Conservation (phyloP, 768 basidiomycete species). For the Suillus placidus region DNA sequence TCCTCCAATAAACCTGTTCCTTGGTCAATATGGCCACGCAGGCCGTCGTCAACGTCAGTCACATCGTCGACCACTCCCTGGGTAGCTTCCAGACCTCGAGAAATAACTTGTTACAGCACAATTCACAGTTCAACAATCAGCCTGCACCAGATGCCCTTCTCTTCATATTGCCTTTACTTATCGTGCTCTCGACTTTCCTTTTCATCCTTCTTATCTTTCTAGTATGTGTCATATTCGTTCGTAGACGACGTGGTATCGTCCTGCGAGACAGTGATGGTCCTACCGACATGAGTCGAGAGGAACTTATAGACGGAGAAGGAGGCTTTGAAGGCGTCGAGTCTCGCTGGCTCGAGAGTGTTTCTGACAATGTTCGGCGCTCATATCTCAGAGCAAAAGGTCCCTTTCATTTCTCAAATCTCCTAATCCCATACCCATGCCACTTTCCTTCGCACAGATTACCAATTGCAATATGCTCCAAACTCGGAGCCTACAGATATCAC, state of each 20-base stretch:
- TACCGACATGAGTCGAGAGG: conserved; percentile 89
- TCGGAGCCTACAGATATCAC: conserved; percentile 99
- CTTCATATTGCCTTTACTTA: conserved; percentile 90
- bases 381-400: conserved; percentile 90
- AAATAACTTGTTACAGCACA: conserved; percentile 9
- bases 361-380: conserved; percentile 63
- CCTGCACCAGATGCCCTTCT: conserved; percentile 67
- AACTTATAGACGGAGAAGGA: conserved; percentile 88
- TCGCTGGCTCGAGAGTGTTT: conserved; percentile 87
- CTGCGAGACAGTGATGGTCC: conserved; percentile 90
- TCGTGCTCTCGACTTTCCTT: conserved; percentile 90
- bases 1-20: background rate
- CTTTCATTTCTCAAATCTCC: conserved; percentile 23
- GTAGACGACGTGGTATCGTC: conserved; percentile 74
- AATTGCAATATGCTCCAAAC: conserved; percentile 89
- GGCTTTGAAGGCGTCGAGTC: conserved; percentile 91
- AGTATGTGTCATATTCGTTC: conserved; percentile 83
- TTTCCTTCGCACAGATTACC: conserved; percentile 58
- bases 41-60: conserved; percentile 8
- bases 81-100: conserved; percentile 10
- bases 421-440: conserved; percentile 11
- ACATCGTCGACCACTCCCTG: conserved; percentile 8
- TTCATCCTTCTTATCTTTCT: conserved; percentile 92
- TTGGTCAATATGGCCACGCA: conserved; percentile 12
- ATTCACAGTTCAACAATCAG: conserved; percentile 15